These are phyloP conservation scores for Actinidia polygama DNA, from an alignment of 179 eudicot species.

Conservation along the genomic window DNA sequence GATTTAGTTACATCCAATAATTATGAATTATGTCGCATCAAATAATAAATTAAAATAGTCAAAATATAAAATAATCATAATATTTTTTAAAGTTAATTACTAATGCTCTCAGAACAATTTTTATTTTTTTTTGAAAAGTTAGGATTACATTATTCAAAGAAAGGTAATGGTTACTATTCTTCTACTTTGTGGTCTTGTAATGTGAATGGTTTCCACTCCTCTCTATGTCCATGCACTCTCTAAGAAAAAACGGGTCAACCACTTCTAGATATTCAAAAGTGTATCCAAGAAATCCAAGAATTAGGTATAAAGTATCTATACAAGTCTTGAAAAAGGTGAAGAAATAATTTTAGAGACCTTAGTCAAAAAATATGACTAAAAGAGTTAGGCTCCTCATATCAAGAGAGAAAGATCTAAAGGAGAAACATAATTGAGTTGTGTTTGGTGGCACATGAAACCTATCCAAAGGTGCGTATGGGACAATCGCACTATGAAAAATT, in stretches of 20 bases:
- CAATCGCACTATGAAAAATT: too few species aligned
- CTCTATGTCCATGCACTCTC: background rate
- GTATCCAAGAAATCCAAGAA: conserved; percentile 12
- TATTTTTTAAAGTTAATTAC: background rate
- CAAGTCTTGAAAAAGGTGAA: background rate
- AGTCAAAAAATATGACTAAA: background rate
- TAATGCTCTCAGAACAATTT: too few species aligned
- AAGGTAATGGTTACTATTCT: background rate
- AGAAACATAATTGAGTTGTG: background rate
- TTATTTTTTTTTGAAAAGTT: background rate
- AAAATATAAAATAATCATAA: background rate
- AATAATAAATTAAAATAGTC: too few species aligned
- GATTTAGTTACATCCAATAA: too few species aligned
- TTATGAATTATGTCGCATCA: too few species aligned
- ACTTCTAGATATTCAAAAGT: background rate
- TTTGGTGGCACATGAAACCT: conserved; percentile 1
- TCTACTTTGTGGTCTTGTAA: background rate
- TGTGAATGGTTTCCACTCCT: background rate
- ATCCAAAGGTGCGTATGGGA: too few species aligned
- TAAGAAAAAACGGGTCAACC: background rate
- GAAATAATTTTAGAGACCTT: background rate
- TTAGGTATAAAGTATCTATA: background rate
- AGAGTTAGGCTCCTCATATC: background rate
- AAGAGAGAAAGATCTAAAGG: background rate
- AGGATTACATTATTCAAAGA: too few species aligned